A percentile compares a stretch with the other conserved stretches of the same genome.
Evolutionary conservation across 805 yeast species (phyloP).

Genomic region (Candida pseudoglaebosa): DNA sequence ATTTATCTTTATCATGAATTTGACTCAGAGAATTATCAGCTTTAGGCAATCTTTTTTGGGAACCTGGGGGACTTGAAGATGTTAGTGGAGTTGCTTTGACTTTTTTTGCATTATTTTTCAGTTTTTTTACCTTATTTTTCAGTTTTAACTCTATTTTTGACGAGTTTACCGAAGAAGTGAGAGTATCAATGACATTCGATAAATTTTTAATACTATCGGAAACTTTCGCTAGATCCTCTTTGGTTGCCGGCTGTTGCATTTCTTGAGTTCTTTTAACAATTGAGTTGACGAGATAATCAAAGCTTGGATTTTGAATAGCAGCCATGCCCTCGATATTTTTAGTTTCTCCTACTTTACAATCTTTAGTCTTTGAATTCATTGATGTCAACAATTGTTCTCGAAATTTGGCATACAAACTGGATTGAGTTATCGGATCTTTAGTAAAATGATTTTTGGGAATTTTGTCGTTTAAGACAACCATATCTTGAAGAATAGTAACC

Average conservation of each 20-base stretch:
- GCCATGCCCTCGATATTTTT: no score
- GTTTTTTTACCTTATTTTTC: no score
- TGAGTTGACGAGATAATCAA: background rate
- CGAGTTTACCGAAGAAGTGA: background rate
- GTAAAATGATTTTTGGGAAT: conserved; percentile 1
- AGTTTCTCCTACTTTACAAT: no score
- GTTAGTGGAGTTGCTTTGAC: background rate
- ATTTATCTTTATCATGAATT: background rate
- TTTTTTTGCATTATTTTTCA: no score
- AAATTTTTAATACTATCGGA: background rate
- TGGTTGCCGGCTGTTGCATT: background rate
- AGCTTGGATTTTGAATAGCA: background rate
- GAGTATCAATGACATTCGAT: background rate
- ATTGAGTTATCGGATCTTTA: background rate
- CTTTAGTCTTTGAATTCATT: background rate
- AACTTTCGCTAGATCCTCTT: background rate
- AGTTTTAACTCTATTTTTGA: no score
- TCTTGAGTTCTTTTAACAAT: conserved; percentile 1
- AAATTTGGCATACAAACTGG: background rate
- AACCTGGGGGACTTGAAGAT: background rate
- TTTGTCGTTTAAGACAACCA: background rate
- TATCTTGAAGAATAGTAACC: conserved; percentile 1
- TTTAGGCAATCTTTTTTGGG: no score
- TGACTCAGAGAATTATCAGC: background rate
- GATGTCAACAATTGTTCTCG: background rate